Percentiles rank a stretch among this genome's conserved stretches.
Evolutionary conservation across 228 moss, liverwort and hornwort genomes (phyloP).

Genomic region (Sphagnum magellanicum): DNA sequence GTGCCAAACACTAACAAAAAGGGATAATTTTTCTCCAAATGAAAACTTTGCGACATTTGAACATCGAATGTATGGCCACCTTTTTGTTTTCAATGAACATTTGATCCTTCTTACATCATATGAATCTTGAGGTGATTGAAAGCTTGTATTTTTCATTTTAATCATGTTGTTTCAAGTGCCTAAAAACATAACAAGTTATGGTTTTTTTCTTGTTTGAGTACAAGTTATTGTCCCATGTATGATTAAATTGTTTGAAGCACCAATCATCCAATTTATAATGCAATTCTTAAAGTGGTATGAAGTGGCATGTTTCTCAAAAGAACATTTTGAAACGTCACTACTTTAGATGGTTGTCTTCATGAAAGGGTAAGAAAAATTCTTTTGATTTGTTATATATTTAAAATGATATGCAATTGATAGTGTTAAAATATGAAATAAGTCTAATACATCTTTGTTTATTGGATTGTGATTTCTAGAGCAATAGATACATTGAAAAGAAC

Average conservation of each 20-base stretch:
- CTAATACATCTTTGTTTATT: neutral
- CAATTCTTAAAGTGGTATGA: constrained; percentile 7
- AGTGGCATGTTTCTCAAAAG: neutral
- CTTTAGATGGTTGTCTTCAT: neutral
- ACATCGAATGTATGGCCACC: neutral
- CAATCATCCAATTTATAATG: neutral
- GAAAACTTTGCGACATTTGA: constrained; percentile 12
- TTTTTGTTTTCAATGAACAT: neutral
- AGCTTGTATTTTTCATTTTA: neutral
- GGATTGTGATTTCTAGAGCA: neutral
- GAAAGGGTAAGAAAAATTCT: neutral
- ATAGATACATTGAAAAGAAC: neutral
- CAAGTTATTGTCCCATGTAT: constrained; percentile 6
- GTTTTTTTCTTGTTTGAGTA: neutral
- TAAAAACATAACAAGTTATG: neutral
- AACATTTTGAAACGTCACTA: neutral
- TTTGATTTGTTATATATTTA: neutral
- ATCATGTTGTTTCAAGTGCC: neutral
- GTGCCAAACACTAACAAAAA: neutral
- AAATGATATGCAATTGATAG: neutral
- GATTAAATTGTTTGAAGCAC: neutral
- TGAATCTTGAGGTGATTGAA: neutral
- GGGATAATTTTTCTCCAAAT: constrained; percentile 8
- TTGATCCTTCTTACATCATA: no score
- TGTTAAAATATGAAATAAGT: neutral